Conservation (phyloP, 768 basidiomycete species). For the Dacryopinax spathularia region DNA sequence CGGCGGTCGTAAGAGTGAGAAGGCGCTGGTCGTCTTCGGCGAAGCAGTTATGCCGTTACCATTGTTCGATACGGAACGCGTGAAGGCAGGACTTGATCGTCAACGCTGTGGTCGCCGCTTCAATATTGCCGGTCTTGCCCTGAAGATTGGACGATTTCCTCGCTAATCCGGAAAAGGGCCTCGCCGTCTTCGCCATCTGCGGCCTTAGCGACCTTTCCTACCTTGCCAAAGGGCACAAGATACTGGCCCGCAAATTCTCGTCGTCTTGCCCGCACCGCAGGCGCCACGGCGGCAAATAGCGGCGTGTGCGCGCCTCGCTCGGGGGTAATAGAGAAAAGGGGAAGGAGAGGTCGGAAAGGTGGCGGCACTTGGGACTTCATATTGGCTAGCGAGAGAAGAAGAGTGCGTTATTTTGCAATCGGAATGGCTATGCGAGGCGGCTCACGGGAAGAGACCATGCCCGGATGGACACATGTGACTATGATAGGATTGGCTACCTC, state of each 20-base stretch:
- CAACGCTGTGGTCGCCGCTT: not conserved
- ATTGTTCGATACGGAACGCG: too few relatives aligned
- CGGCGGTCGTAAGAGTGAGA: too few relatives aligned
- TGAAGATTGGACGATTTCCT: not conserved
- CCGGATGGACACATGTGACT: not conserved
- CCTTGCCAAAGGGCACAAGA: not conserved
- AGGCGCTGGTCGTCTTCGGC: too few relatives aligned
- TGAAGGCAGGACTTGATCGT: not conserved
- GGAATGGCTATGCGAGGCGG: not conserved
- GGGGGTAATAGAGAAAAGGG: not conserved
- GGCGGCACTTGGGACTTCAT: not conserved
- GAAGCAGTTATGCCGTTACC: too few relatives aligned
- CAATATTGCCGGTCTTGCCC: not conserved
- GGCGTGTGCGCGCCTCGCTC: not conserved
- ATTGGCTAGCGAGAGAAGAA: not conserved
- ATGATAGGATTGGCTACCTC: not conserved
- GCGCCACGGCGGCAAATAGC: conserved; percentile 3
- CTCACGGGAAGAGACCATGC: not conserved
- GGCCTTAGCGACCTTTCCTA: conserved; percentile 2
- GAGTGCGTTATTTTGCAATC: not conserved
- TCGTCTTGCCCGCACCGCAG: not conserved
- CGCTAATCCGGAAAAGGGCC: conserved; percentile 1
- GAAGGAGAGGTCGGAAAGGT: not conserved
- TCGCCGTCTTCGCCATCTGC: not conserved
- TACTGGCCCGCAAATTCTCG: conserved; percentile 4